Percentiles rank a stretch among this genome's conserved stretches.
These are phyloP conservation scores for Aspergillus sp. DNA, from an alignment of 2,329 filamentous ascomycete genomes.

Conservation along the genomic window DNA sequence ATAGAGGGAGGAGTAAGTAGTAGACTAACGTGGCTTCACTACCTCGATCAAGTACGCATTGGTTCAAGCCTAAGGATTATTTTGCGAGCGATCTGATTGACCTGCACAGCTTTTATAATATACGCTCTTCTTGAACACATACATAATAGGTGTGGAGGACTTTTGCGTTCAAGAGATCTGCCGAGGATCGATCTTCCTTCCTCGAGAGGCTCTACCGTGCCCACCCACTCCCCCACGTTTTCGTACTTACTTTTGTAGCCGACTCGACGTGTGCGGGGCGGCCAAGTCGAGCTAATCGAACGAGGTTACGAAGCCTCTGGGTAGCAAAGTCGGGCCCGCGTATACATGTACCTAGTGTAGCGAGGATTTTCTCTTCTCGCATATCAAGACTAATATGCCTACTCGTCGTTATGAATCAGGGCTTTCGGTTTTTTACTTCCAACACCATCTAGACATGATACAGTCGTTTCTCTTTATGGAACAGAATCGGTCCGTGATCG, in stretches of 20 bases:
- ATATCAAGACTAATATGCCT: background rate
- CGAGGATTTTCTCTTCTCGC: background rate
- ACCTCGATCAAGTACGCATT: background rate
- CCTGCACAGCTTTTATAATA: background rate
- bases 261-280: background rate
- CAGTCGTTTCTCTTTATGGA: background rate
- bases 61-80: background rate
- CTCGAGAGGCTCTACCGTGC: background rate
- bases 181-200: background rate
- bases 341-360: background rate
- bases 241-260: background rate
- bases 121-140: background rate
- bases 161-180: background rate
- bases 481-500: background rate
- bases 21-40: background rate
- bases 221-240: background rate
- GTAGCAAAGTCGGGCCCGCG: background rate
- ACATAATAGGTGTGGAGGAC: background rate
- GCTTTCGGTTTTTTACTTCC: background rate
- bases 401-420: background rate
- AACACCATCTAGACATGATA: background rate
- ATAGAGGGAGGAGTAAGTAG: background rate
- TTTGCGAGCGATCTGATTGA: background rate
- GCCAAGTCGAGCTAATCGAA: background rate
- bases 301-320: no score